Evolutionary conservation across 2,329 filamentous ascomycete genomes (phyloP), one percentile per base, ranked within the genome.

Genomic region (Beauveria australis): DNA sequence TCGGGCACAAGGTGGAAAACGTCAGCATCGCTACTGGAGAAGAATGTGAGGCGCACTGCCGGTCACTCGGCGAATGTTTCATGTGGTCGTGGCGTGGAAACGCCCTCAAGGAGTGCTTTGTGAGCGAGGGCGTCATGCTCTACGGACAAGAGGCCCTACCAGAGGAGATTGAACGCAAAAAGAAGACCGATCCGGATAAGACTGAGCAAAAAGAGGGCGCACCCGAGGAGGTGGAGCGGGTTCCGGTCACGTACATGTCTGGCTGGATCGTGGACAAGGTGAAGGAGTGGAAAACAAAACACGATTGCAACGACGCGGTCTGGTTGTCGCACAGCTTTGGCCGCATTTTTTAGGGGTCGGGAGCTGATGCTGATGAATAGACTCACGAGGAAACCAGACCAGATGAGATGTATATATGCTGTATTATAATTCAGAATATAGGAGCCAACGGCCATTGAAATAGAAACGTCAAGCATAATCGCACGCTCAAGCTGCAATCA

Each of bases 1-100:
- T 54, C 24, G 22, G 43, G 10, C 41, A 4, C 33, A 61, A 49
- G 47, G 46, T 56, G 22, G 44, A 46, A 18, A 12, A 10, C 2
- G 40, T 22, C 6, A 24, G 2, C 8, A 47, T 61, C 7, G 40
- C 8, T 10, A 49, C 53, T 3, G 3, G 22, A 19, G 26, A 37
- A 9, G 47, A 33, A 6, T 61, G 59, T 37, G 59, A 61, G 24
- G 52, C 46, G 28, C 49, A 56, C 37, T 61, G 59, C 28, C 24
- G 47, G n/a, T 37, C 53, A 12, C 14, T 40, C 4, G 1, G 7
- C 7, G 37, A 44, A 12, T 61, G 59, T 24, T 28, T 56, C 24
- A 54, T 56, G 53, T 61, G 52, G 52, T 53, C n/a, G 40, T 61
- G 59, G 59, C 40, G 22, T 12, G 53, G 59, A 6, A 8, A 46